phyloP scores from a whole-genome alignment of 345 rosid genomes.

The Luvunga scandens region DNA sequence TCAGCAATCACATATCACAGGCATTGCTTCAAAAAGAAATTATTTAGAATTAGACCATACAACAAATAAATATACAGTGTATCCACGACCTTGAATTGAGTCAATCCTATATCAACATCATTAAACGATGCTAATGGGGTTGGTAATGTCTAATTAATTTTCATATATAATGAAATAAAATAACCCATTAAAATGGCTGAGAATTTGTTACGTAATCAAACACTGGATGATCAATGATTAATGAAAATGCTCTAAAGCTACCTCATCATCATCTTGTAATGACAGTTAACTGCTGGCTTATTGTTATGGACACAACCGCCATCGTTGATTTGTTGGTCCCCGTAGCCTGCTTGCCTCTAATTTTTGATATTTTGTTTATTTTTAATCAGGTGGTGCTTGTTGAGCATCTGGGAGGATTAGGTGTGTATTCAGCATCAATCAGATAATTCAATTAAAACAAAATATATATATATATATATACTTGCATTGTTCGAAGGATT shows the following conservation, averaged over 20 bases:
- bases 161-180: neutral
- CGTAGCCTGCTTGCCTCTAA: neutral
- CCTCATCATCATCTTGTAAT: neutral
- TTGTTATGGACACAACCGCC: neutral
- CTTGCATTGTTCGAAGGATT: too few species aligned
- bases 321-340: neutral
- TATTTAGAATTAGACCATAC: neutral
- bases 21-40: neutral
- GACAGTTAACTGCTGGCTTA: constrained; percentile 2
- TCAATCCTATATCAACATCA: neutral
- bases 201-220: neutral
- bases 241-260: neutral
- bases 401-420: neutral
- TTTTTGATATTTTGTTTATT: neutral
- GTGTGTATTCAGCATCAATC: neutral
- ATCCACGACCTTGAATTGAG: neutral
- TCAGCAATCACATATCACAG: neutral
- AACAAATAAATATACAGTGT: neutral
- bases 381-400: neutral
- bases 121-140: constrained; percentile 3
- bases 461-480: too few species aligned
- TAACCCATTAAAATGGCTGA: neutral
- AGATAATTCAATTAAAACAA: neutral
- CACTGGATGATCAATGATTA: neutral
- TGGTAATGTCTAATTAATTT: constrained; percentile 1